Percentiles rank a stretch among this genome's conserved stretches.
Conservation (phyloP, 257 asterid species). For the Phtheirospermum japonicum region DNA sequence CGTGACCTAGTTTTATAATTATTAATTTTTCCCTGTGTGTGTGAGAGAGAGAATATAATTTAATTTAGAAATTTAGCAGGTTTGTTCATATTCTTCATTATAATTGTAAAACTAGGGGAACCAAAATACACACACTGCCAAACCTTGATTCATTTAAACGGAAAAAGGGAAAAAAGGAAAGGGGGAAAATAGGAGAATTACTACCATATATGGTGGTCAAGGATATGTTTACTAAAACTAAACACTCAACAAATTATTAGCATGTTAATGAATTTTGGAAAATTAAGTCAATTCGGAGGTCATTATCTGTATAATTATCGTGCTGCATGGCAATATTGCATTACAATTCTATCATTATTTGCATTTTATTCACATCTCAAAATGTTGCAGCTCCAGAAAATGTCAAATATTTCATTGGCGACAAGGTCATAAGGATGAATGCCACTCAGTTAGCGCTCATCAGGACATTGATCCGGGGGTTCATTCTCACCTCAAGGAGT, state of each 20-base stretch:
- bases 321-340: slow-evolving; percentile 5
- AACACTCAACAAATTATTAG: background rate
- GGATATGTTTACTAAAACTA: background rate
- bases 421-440: slow-evolving; percentile 76
- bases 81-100: background rate
- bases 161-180: background rate
- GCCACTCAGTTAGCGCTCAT: slow-evolving; percentile 39
- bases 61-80: background rate
- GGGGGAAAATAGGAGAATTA: slow-evolving; percentile 10
- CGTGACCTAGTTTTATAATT: background rate
- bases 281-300: background rate
- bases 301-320: background rate
- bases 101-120: slow-evolving; percentile 7
- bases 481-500: slow-evolving; percentile 30
- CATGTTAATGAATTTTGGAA: slow-evolving; percentile 5
- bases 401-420: slow-evolving; percentile 88
- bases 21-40: background rate
- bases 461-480: slow-evolving; percentile 29
- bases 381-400: slow-evolving; percentile 63
- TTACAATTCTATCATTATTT: background rate
- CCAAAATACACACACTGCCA: slow-evolving; percentile 9
- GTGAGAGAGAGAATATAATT: background rate
- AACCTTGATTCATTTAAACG: slow-evolving; percentile 7
- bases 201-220: slow-evolving; percentile 6
- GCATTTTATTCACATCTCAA: slow-evolving; percentile 21